phyloP scores from a whole-genome alignment of 2,329 filamentous ascomycete species.

The Cladophialophora carrionii region DNA sequence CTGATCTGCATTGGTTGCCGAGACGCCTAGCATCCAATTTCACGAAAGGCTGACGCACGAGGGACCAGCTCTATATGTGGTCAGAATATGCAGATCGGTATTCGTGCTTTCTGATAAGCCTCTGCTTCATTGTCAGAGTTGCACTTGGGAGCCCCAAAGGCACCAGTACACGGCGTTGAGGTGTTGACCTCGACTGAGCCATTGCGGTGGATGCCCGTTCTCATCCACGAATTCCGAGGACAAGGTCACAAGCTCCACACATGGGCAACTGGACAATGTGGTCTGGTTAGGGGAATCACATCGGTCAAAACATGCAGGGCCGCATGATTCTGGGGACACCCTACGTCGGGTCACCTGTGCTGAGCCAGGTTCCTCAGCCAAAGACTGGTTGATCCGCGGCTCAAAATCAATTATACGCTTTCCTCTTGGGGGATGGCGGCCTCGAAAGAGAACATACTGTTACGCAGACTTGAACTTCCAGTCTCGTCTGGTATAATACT shows the following conservation, averaged over 20 bases:
- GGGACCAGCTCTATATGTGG: background rate
- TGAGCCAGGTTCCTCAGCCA: background rate
- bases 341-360: background rate
- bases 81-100: background rate
- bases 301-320: background rate
- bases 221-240: background rate
- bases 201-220: background rate
- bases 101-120: background rate
- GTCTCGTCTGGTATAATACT: background rate
- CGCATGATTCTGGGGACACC: background rate
- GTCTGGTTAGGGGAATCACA: background rate
- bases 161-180: background rate
- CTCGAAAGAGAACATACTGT: background rate
- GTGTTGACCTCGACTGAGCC: background rate
- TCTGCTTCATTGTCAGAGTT: background rate
- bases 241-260: background rate
- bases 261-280: background rate
- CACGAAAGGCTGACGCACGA: background rate
- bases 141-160: background rate
- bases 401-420: background rate
- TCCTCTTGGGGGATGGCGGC: background rate
- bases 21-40: background rate
- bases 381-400: conserved; percentile 1
- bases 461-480: background rate
- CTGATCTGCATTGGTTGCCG: background rate